Base-by-base conservation (phyloP, 352 stramenopile genomes). In the Peronospora belbahrii region DNA sequence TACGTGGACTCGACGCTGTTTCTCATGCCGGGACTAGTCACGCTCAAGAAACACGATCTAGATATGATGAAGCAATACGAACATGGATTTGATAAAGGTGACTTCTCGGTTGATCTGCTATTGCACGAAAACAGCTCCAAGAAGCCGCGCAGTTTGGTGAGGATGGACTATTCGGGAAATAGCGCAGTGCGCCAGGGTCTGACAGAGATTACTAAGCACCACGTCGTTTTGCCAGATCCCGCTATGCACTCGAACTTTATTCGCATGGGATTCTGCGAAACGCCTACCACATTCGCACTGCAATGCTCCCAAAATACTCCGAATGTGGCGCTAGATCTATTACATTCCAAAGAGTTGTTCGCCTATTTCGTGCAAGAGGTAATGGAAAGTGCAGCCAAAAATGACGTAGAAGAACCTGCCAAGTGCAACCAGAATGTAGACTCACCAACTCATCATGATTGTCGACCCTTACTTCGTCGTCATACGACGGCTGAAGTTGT, bases 11-110 rank as follows among this genome's bases (percentile, higher is more conserved):
- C 81, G 45, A 92, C 81, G 10, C 75, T 83, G 62, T 93, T 89
- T 53, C 55, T 88, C 7, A 30, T 50, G 2, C 67, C 78, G 0
- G 81, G 81, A 2, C 45, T 93, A 2, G 62, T 93, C 14, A 87
- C 76, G 10, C 58, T 90, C 4, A 79, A 69, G 37, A 93, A 90
- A 52, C 47, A 57, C 9, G 65, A 86, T 41, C 42, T 93, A 3
- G 81, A 93, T 42, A 56, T 93, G 44, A 88, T 89, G 72, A 89
- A 89, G 48, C 76, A 89, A 43, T 93, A 90, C 46, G 77, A 89
- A 28, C 65, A 85, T 35, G 78, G 69, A 8, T 93, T 93, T 55
- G 79, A 87, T 36, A 75, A 88, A 18, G 77, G 89, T 6, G 56
- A 81, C 4, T 93, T 93, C 42, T 87, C 70, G 1, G 59, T 90